These are phyloP conservation scores for Juglanconis juglandina DNA, from an alignment of 2,329 filamentous ascomycete species.

Conservation along the genomic window DNA sequence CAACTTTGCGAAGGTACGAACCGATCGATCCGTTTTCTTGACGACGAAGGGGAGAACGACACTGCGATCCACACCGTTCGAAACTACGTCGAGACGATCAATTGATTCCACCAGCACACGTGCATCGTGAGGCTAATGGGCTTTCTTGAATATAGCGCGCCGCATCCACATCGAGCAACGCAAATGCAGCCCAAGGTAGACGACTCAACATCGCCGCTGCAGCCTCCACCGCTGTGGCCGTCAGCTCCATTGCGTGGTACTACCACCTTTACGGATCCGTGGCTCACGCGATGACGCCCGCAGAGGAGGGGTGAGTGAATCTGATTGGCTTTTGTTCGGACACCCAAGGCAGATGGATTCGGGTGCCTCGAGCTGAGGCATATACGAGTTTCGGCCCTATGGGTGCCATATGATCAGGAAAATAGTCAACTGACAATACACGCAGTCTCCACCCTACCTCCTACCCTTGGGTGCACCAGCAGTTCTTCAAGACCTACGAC, in stretches of 20 bases:
- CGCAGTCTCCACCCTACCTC: slow-evolving; percentile 81
- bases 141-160: slow-evolving; percentile 46
- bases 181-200: slow-evolving; percentile 64
- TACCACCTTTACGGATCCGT: slow-evolving; percentile 91
- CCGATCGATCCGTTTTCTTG: slow-evolving; percentile 6
- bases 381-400: slow-evolving; percentile 19
- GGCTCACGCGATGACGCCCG: slow-evolving; percentile 83
- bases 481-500: slow-evolving; percentile 94
- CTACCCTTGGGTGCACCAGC: slow-evolving; percentile 94
- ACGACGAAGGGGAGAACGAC: background rate
- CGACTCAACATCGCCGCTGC: slow-evolving; percentile 76
- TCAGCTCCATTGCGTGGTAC: slow-evolving; percentile 93
- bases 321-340: background rate
- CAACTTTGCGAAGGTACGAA: slow-evolving; percentile 67
- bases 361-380: slow-evolving; percentile 9
- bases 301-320: slow-evolving; percentile 91
- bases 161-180: slow-evolving; percentile 70
- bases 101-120: background rate
- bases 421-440: slow-evolving; percentile 26
- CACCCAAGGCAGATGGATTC: background rate
- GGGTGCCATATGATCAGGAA: background rate
- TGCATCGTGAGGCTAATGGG: slow-evolving; percentile 6
- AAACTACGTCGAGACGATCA: background rate
- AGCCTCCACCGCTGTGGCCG: slow-evolving; percentile 80
- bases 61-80: background rate